Conservation (phyloP, 2,329 filamentous ascomycete species). For the Penicillium capsulatum region DNA sequence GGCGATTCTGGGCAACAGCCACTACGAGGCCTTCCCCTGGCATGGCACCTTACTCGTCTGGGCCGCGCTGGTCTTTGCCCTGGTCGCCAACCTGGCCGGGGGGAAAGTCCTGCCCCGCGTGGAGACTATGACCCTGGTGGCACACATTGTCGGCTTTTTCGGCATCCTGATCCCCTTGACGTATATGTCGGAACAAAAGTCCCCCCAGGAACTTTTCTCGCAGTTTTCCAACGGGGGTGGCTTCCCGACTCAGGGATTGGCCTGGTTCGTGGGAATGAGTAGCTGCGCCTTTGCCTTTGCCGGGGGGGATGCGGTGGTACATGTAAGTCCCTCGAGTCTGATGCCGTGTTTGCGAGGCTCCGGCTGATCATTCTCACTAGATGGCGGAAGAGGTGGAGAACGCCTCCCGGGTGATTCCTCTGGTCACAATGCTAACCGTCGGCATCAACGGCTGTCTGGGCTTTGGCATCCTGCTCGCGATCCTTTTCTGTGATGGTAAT, state of each 20-base stretch:
- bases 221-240: slow-evolving; percentile 47
- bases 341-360: too few species aligned
- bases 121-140: slow-evolving; percentile 47
- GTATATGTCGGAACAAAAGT: slow-evolving; percentile 40
- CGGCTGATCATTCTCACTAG: slow-evolving; percentile 10
- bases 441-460: slow-evolving; percentile 37
- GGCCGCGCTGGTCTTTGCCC: slow-evolving; percentile 38
- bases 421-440: slow-evolving; percentile 35
- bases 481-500: slow-evolving; percentile 38
- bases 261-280: slow-evolving; percentile 36
- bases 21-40: slow-evolving; percentile 42
- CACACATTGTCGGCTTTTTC: slow-evolving; percentile 53
- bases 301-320: slow-evolving; percentile 37
- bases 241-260: slow-evolving; percentile 43
- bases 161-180: slow-evolving; percentile 49
- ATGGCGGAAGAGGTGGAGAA: slow-evolving; percentile 42
- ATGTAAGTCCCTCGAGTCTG: too few species aligned
- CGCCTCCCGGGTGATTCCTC: slow-evolving; percentile 35
- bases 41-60: slow-evolving; percentile 50
- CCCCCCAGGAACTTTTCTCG: slow-evolving; percentile 44
- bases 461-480: slow-evolving; percentile 36
- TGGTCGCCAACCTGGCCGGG: slow-evolving; percentile 44
- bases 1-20: slow-evolving; percentile 34
- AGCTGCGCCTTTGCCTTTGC: slow-evolving; percentile 37
- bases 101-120: slow-evolving; percentile 44